These are phyloP conservation scores for Postia placenta DNA, from an alignment of 768 basidiomycete genomes.

Conservation along the genomic window DNA sequence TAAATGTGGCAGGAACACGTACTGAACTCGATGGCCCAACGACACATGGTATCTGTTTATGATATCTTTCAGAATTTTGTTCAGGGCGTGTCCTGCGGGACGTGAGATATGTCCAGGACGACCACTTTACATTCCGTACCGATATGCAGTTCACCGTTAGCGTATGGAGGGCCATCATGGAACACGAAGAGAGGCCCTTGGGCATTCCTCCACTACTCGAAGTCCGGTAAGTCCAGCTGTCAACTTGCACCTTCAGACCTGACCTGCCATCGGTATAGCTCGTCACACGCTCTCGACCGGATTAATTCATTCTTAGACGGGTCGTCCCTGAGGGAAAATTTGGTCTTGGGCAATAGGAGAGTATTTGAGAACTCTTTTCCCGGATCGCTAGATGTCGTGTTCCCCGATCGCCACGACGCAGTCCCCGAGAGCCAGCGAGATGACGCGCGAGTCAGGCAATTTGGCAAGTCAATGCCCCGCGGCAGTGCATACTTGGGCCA, in stretches of 20 bases:
- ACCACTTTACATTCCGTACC: conserved; percentile 39
- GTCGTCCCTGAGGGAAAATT: conserved; percentile 69
- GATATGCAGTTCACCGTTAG: conserved; percentile 94
- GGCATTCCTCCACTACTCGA: conserved; percentile 54
- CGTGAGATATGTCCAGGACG: not conserved
- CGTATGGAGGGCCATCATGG: conserved; percentile 97
- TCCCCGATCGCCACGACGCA: not conserved
- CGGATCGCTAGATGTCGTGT: not conserved
- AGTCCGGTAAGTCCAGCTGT: not conserved
- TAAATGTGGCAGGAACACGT: conserved; percentile 23
- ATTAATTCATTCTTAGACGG: conserved; percentile 58
- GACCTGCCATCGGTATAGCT: conserved; percentile 78
- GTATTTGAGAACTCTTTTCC: conserved; percentile 47
- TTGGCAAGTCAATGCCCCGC: too few species aligned
- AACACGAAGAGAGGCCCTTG: conserved; percentile 72
- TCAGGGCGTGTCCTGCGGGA: conserved; percentile 83
- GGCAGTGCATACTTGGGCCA: not conserved
- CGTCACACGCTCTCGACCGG: conserved; percentile 58
- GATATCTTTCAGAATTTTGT: conserved; percentile 95
- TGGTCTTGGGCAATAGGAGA: conserved; percentile 75
- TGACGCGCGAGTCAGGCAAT: not conserved
- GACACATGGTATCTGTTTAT: conserved; percentile 85
- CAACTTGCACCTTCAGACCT: conserved; percentile 8
- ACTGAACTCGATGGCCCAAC: conserved; percentile 78
- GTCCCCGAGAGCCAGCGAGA: not conserved